Percentiles rank a stretch among this genome's conserved stretches.
Conservation (phyloP, 2,329 filamentous ascomycete genomes). For the Triangularia verruculosa region DNA sequence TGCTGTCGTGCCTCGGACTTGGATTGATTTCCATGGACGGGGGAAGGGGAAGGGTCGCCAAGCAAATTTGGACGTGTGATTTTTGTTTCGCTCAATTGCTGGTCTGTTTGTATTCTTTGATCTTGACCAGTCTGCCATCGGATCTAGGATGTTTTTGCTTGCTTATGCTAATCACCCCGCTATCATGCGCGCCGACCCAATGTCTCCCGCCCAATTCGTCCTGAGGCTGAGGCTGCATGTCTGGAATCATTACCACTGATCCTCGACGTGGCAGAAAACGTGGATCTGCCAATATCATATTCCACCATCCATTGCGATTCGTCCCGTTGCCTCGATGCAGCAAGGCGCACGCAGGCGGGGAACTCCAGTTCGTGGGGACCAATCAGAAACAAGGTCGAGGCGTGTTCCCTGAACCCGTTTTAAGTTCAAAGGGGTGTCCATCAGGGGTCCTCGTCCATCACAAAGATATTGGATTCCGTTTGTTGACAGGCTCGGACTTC, state of each 20-base stretch:
- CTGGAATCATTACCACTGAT: neutral
- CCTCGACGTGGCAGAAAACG: neutral
- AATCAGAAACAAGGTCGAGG: neutral
- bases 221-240: neutral
- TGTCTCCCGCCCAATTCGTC: neutral
- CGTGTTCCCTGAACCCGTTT: constrained; percentile 7
- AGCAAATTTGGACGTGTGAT: neutral
- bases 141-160: neutral
- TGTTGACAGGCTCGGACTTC: neutral
- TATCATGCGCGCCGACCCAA: neutral
- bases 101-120: neutral
- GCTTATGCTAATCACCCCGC: neutral
- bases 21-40: neutral
- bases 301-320: neutral
- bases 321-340: neutral
- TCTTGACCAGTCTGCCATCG: neutral
- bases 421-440: neutral
- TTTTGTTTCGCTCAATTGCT: too few relatives aligned
- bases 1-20: neutral
- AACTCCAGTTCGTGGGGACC: neutral
- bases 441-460: constrained; percentile 13
- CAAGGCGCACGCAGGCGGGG: neutral
- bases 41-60: too few relatives aligned
- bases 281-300: neutral
- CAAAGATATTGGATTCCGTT: neutral